These are phyloP conservation scores for Apiospora malaysiana DNA, from an alignment of 2,329 filamentous ascomycete species.

Conservation along the genomic window DNA sequence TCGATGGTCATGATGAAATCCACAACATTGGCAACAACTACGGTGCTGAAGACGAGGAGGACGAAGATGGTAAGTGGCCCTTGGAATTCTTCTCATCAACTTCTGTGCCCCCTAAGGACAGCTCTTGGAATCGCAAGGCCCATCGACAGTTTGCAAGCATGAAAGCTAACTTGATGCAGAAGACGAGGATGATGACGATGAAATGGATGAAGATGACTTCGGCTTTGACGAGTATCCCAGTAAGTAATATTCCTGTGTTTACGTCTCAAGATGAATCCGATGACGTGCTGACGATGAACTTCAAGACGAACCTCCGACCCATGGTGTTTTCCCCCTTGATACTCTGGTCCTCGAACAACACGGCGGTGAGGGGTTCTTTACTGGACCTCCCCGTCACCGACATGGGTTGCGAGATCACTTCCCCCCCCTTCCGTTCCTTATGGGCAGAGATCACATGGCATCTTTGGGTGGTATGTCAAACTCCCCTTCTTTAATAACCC, in stretches of 20 bases:
- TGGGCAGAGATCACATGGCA: conserved; percentile 37
- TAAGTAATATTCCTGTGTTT: conserved; percentile 44
- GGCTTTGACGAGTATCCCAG: conserved; percentile 64
- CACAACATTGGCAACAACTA: conserved; percentile 59
- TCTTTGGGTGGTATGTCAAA: conserved; percentile 36
- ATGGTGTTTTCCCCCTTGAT: conserved; percentile 59
- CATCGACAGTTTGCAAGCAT: not conserved
- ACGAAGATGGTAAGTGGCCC: conserved; percentile 57
- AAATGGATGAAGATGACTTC: conserved; percentile 71
- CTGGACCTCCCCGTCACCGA: conserved; percentile 54
- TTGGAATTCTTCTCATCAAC: not conserved
- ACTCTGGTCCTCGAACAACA: conserved; percentile 54
- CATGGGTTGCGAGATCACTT: conserved; percentile 64
- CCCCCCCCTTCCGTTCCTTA: conserved; percentile 48
- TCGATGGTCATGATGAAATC: conserved; percentile 58
- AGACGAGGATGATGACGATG: conserved; percentile 70
- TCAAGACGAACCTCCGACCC: conserved; percentile 50
- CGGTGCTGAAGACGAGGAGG: conserved; percentile 60
- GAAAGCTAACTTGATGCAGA: conserved; percentile 34
- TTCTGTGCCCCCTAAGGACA: not conserved
- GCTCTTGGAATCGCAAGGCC: not conserved
- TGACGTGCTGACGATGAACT: not conserved
- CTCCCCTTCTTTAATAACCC: no score
- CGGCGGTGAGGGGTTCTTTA: conserved; percentile 42
- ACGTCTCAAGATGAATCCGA: not conserved